phyloP scores from a whole-genome alignment of 345 rosid genomes.

The Eucalyptus dawsonii region DNA sequence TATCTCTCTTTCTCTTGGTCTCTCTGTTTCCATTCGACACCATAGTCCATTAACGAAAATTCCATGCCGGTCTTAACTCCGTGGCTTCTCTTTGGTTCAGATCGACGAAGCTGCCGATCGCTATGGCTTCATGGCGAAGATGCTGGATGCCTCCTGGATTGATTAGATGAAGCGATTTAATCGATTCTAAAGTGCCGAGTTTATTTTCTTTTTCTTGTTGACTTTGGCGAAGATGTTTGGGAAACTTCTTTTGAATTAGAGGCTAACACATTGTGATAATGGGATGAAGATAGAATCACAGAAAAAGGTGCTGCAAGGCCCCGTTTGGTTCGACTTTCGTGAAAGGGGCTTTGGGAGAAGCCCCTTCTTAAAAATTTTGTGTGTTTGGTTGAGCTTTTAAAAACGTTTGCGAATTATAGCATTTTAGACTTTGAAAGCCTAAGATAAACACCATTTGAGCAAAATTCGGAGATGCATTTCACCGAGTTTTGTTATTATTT shows the following conservation, averaged over 20 bases:
- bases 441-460: too few species aligned
- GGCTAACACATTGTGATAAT: not conserved
- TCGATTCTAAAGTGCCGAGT: too few species aligned
- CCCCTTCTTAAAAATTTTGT: too few species aligned
- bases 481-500: too few species aligned
- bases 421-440: too few species aligned
- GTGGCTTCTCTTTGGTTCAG: slow-evolving; percentile 14
- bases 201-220: not conserved
- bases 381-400: too few species aligned
- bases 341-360: too few species aligned
- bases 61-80: not conserved
- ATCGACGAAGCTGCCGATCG: slow-evolving; percentile 83
- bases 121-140: slow-evolving; percentile 74
- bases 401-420: too few species aligned
- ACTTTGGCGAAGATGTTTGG: not conserved
- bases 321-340: too few species aligned
- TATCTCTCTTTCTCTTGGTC: not conserved
- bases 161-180: slow-evolving; percentile 14
- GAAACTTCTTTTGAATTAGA: not conserved
- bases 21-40: not conserved
- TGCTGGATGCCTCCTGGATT: slow-evolving; percentile 60
- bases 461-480: too few species aligned
- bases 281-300: not conserved
- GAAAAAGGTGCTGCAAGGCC: not conserved
- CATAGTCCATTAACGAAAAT: not conserved